A percentile compares a stretch with the other conserved stretches of the same genome.
Conservation (phyloP, 1,284 basidiomycete species). For the Inonotus hispidus region DNA sequence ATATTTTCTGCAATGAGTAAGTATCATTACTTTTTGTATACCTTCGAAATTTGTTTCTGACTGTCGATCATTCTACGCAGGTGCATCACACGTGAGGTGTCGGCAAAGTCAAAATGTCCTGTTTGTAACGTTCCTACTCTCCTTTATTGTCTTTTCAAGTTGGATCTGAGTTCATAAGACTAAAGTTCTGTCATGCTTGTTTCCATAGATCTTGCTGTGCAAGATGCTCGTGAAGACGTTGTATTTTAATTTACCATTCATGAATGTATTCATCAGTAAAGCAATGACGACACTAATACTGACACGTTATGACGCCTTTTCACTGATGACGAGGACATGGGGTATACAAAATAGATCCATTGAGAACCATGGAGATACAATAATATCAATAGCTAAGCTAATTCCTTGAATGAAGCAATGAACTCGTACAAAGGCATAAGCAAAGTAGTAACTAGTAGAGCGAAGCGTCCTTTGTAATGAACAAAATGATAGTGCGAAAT, state of each 20-base stretch:
- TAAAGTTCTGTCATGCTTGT: not conserved
- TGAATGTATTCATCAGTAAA: not conserved
- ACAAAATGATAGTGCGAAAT: not conserved
- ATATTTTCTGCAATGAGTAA: constrained; percentile 51
- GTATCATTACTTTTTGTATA: constrained; percentile 18
- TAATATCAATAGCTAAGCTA: not conserved
- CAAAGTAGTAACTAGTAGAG: not conserved
- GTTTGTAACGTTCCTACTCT: constrained; percentile 42
- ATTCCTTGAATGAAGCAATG: too few species aligned
- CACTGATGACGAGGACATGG: not conserved
- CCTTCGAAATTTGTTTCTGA: not conserved
- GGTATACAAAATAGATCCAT: not conserved
- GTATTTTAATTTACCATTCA: not conserved
- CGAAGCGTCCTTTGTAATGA: not conserved
- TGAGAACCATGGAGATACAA: not conserved
- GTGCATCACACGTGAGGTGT: constrained; percentile 43
- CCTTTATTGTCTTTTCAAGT: constrained; percentile 44
- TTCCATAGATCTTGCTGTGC: not conserved
- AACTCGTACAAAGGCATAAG: not conserved
- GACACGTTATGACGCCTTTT: not conserved
- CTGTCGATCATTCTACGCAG: constrained; percentile 30
- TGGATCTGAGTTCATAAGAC: constrained; percentile 25
- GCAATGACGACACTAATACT: not conserved
- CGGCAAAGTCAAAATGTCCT: constrained; percentile 41
- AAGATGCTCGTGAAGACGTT: not conserved